Conservation (phyloP, 2,329 filamentous ascomycete genomes). For the Lecanicillium sp. region DNA sequence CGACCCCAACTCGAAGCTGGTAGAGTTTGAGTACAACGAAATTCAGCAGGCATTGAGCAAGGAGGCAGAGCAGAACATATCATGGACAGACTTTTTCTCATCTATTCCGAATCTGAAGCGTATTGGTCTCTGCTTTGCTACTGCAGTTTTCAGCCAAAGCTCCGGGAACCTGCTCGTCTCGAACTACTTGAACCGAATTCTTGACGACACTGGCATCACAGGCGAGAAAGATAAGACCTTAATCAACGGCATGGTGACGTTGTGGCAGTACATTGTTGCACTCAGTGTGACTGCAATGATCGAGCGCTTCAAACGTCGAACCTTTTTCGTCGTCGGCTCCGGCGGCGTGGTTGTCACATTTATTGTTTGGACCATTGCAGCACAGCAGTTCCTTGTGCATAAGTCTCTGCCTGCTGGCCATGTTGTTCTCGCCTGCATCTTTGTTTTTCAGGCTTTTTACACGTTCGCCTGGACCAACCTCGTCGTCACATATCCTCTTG, state of each 20-base stretch:
- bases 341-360: slow-evolving; percentile 30
- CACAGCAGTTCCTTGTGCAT: slow-evolving; percentile 27
- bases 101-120: slow-evolving; percentile 30
- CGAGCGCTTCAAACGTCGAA: slow-evolving; percentile 27
- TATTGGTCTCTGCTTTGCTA: slow-evolving; percentile 30
- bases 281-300: slow-evolving; percentile 27
- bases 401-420: slow-evolving; percentile 22
- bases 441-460: slow-evolving; percentile 33
- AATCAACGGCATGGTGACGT: slow-evolving; percentile 31
- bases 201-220: slow-evolving; percentile 30
- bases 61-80: slow-evolving; percentile 34
- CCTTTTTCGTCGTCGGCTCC: slow-evolving; percentile 30
- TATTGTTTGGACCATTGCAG: slow-evolving; percentile 30
- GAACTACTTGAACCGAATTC: slow-evolving; percentile 31
- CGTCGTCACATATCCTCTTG: slow-evolving; percentile 34
- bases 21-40: slow-evolving; percentile 39
- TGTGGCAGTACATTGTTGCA: slow-evolving; percentile 35
- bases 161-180: slow-evolving; percentile 34
- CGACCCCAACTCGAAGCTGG: slow-evolving; percentile 33
- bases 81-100: slow-evolving; percentile 33
- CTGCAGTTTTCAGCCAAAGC: slow-evolving; percentile 31
- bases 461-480: slow-evolving; percentile 35
- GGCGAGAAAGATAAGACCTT: slow-evolving; percentile 30
- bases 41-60: slow-evolving; percentile 37
- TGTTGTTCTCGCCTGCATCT: slow-evolving; percentile 32